Evolutionary conservation across 768 basidiomycete genomes (phyloP).

Genomic region (Rhizopogon roseolus): DNA sequence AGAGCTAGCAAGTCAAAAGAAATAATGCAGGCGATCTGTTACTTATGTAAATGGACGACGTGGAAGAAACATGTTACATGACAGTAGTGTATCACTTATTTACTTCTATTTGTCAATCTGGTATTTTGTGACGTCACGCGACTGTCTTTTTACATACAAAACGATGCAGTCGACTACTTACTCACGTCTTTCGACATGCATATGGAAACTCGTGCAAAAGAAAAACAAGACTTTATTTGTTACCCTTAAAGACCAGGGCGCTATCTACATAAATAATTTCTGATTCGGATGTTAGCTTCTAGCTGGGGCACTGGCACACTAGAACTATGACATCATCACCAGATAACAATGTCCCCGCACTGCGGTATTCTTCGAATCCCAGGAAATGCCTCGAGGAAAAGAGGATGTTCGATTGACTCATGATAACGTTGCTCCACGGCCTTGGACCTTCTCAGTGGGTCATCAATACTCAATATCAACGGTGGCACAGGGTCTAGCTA

Average conservation of each 20-base stretch:
- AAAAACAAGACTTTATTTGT: no score
- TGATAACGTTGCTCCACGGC: background rate
- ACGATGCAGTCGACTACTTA: no score
- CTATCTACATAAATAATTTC: background rate
- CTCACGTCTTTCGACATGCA: no score
- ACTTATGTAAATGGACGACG: constrained; percentile 7
- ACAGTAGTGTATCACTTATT: constrained; percentile 1
- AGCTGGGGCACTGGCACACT: no score
- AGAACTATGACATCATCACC: background rate
- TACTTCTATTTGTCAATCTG: constrained; percentile 8
- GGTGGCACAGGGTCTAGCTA: background rate
- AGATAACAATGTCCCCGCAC: background rate
- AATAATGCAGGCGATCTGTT: background rate
- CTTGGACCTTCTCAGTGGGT: background rate
- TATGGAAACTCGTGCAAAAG: no score
- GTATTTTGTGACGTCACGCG: constrained; percentile 21
- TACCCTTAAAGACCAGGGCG: no score
- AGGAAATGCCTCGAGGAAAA: background rate
- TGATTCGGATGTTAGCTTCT: background rate
- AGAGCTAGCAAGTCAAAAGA: background rate
- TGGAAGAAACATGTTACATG: background rate
- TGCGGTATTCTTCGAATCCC: background rate
- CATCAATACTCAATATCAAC: background rate
- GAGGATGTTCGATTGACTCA: background rate
- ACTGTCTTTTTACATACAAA: constrained; percentile 1